phyloP scores from a whole-genome alignment of 2,329 filamentous ascomycete species.

The Paraphoma chrysanthemicola region DNA sequence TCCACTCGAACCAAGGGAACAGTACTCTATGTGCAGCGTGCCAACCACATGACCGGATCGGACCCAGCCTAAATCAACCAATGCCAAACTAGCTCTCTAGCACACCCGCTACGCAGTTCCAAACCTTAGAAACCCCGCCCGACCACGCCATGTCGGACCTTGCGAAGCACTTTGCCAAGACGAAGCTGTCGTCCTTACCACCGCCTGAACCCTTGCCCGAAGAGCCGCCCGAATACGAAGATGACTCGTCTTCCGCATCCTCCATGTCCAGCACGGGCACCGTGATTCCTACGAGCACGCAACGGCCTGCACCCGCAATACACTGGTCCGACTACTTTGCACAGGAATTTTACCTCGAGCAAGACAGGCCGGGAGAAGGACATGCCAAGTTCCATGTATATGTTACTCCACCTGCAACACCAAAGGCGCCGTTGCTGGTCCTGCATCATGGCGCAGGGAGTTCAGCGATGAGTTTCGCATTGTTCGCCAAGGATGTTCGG shows the following conservation, averaged over 20 bases:
- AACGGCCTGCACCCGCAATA: slow-evolving; percentile 66
- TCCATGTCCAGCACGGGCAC: slow-evolving; percentile 94
- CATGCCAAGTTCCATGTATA: slow-evolving; percentile 81
- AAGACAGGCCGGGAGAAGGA: slow-evolving; percentile 37
- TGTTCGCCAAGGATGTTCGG: slow-evolving; percentile 78
- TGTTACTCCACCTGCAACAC: slow-evolving; percentile 74
- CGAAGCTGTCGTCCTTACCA: slow-evolving; percentile 71
- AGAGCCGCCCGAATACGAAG: slow-evolving; percentile 60
- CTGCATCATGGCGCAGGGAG: slow-evolving; percentile 95
- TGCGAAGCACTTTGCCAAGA: slow-evolving; percentile 78
- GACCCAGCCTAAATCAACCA: background rate
- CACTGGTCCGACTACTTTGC: slow-evolving; percentile 93
- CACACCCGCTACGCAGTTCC: slow-evolving; percentile 2
- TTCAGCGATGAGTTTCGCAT: slow-evolving; percentile 89
- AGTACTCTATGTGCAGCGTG: background rate
- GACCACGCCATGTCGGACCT: slow-evolving; percentile 74
- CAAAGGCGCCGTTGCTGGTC: slow-evolving; percentile 82
- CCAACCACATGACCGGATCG: background rate
- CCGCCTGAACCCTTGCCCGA: slow-evolving; percentile 55
- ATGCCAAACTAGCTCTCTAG: slow-evolving; percentile 1
- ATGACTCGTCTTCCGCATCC: slow-evolving; percentile 65
- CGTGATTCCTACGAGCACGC: slow-evolving; percentile 78
- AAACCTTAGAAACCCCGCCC: slow-evolving; percentile 8
- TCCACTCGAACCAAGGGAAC: background rate
- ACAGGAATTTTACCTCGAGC: slow-evolving; percentile 79